Conservation (phyloP, 2,329 filamentous ascomycete genomes). For the Sphaerulina vaccinii region DNA sequence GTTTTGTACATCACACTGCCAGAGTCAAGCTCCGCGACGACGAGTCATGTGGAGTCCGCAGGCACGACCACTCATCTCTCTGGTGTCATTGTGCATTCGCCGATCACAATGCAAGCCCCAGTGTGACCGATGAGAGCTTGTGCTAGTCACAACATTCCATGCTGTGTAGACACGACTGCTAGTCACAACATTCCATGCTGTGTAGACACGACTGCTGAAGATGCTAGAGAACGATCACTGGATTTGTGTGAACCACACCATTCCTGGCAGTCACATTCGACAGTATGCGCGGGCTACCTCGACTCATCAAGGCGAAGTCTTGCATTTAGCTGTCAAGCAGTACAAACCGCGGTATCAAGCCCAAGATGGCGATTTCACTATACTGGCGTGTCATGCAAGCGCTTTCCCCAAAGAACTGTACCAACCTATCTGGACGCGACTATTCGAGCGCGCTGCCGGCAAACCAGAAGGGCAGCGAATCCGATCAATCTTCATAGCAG, state of each 20-base stretch:
- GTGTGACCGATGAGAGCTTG: too few species aligned
- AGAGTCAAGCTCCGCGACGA: too few species aligned
- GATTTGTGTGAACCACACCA: neutral
- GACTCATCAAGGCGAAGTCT: neutral
- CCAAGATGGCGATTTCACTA: constrained; percentile 17
- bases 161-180: too few species aligned
- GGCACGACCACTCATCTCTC: too few species aligned
- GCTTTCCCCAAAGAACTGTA: constrained; percentile 23
- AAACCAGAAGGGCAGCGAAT: constrained; percentile 2
- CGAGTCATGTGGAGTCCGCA: too few species aligned
- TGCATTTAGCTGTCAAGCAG: constrained; percentile 18
- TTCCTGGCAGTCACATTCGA: constrained; percentile 2
- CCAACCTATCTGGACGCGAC: constrained; percentile 18
- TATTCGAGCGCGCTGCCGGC: neutral
- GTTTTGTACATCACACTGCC: too few species aligned
- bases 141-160: too few species aligned
- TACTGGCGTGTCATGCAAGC: constrained; percentile 16
- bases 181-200: too few species aligned
- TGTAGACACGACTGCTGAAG: too few species aligned
- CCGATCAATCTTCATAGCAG: constrained; percentile 25
- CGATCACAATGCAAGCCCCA: too few species aligned
- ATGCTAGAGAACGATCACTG: neutral
- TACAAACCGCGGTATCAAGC: constrained; percentile 16
- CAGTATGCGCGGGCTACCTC: neutral
- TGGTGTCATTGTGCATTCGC: too few species aligned